These are phyloP conservation scores for Pseudovirgaria hyperparasitica DNA, from an alignment of 2,329 filamentous ascomycete species.

Conservation along the genomic window DNA sequence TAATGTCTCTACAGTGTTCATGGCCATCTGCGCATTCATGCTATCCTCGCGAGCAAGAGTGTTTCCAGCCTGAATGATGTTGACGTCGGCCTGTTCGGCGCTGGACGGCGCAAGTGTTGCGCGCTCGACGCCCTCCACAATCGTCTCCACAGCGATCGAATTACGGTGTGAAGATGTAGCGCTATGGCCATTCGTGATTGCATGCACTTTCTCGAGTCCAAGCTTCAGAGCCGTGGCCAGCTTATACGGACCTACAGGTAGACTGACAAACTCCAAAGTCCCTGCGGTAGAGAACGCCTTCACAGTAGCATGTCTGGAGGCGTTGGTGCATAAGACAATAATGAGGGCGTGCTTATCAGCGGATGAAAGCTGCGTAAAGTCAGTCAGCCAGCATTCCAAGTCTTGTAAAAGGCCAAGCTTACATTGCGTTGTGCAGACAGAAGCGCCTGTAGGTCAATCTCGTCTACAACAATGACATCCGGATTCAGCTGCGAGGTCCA, in stretches of 20 bases:
- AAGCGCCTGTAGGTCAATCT: slow-evolving; percentile 8
- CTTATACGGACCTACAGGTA: slow-evolving; percentile 11
- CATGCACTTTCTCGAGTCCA: slow-evolving; percentile 15
- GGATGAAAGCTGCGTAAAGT: not conserved
- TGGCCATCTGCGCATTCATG: slow-evolving; percentile 9
- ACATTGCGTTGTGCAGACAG: slow-evolving; percentile 2
- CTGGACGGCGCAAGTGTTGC: slow-evolving; percentile 6
- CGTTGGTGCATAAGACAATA: slow-evolving; percentile 23
- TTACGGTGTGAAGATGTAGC: too few relatives aligned
- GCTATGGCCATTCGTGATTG: too few relatives aligned
- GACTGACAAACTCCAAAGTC: slow-evolving; percentile 1
- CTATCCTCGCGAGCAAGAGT: slow-evolving; percentile 10
- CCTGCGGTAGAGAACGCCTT: not conserved
- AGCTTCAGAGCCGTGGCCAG: slow-evolving; percentile 21
- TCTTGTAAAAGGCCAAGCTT: not conserved
- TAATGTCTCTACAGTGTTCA: too few relatives aligned
- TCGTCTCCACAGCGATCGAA: slow-evolving; percentile 5
- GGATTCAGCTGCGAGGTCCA: slow-evolving; percentile 2
- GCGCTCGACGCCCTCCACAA: slow-evolving; percentile 4
- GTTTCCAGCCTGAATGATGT: slow-evolving; percentile 6
- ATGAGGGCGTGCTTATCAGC: slow-evolving; percentile 6
- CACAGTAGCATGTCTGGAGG: slow-evolving; percentile 9
- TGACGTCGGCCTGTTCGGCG: slow-evolving; percentile 5
- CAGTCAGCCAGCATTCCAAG: slow-evolving; percentile 1
- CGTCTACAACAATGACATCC: slow-evolving; percentile 9